A percentile compares a stretch with the other conserved stretches of the same genome.
These are phyloP conservation scores for Starmerella asiatica DNA, from an alignment of 805 yeast genomes.

Conservation along the genomic window DNA sequence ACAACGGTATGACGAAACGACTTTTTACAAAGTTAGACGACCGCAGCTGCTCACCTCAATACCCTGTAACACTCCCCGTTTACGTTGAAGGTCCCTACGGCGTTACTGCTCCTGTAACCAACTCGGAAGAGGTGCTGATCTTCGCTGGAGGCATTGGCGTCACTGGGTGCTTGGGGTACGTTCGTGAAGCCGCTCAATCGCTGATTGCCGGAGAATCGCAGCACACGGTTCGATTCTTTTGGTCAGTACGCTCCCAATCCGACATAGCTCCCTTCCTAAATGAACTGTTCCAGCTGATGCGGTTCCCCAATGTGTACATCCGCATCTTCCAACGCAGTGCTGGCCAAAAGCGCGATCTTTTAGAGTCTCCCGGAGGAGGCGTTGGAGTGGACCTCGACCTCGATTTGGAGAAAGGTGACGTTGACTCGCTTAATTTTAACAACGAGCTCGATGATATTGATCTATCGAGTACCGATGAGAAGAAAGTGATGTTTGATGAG, in stretches of 20 bases:
- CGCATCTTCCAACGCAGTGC: constrained; percentile 8
- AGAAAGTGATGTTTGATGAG: background rate
- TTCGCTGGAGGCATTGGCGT: constrained; percentile 57
- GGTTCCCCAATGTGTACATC: constrained; percentile 12
- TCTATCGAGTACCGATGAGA: background rate
- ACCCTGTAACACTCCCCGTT: constrained; percentile 30
- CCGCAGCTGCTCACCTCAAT: constrained; percentile 25
- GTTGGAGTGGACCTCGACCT: background rate
- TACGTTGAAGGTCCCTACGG: constrained; percentile 56
- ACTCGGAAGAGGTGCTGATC: constrained; percentile 37
- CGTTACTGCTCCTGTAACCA: constrained; percentile 33
- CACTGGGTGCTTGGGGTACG: constrained; percentile 42
- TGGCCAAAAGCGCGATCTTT: background rate
- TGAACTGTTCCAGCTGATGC: constrained; percentile 14
- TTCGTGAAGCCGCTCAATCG: constrained; percentile 23
- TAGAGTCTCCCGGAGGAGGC: background rate
- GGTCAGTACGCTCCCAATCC: constrained; percentile 24
- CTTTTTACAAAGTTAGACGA: constrained; percentile 28
- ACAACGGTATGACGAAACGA: constrained; percentile 40
- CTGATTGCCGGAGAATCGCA: constrained; percentile 8
- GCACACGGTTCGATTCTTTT: constrained; percentile 20
- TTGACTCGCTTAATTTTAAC: background rate
- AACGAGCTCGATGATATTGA: background rate
- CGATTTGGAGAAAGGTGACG: background rate
- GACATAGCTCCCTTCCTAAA: constrained; percentile 23